These are phyloP conservation scores for Aspergillus caelatus DNA, from an alignment of 2,329 filamentous ascomycete species.

Conservation along the genomic window DNA sequence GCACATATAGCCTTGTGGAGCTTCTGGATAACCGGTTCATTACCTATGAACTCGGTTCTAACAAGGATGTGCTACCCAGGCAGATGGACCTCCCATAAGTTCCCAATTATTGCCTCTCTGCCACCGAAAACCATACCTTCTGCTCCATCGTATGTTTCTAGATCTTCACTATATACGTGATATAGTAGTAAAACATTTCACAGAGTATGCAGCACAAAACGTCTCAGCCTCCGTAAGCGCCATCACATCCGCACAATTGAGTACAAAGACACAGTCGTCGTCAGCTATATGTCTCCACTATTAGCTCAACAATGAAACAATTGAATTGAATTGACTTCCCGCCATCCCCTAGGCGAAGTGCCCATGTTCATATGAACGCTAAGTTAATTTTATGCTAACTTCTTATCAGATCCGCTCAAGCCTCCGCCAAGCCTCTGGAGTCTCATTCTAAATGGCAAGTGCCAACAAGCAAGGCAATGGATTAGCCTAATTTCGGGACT, in stretches of 20 bases:
- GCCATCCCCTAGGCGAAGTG: background rate
- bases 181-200: background rate
- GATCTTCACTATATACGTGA: background rate
- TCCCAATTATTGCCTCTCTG: background rate
- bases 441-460: background rate
- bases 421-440: background rate
- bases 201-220: background rate
- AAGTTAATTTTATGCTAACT: background rate
- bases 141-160: background rate
- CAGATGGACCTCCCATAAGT: background rate
- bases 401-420: slow-evolving; percentile 1
- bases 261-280: background rate
- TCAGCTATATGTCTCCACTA: background rate
- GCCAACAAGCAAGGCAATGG: background rate
- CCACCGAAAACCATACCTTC: background rate
- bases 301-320: background rate
- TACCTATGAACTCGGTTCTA: background rate
- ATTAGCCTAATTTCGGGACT: background rate
- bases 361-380: background rate
- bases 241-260: background rate
- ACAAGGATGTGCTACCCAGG: background rate
- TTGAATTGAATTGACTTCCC: background rate
- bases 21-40: background rate
- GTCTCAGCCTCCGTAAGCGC: background rate
- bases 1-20: background rate